Base-by-base conservation (phyloP, 345 rosid genomes). In the Citrus sp. region DNA sequence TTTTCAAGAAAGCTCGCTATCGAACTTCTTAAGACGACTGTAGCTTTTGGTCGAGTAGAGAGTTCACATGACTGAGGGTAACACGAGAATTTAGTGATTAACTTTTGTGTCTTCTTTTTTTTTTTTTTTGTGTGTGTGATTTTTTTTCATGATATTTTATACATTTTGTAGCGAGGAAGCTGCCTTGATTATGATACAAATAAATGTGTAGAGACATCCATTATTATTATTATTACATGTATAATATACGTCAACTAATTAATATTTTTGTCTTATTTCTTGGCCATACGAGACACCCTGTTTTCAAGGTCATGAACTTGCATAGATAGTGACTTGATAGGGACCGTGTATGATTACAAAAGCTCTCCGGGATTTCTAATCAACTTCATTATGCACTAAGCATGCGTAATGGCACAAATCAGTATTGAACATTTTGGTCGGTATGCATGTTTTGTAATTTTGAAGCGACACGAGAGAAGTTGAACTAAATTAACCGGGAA, bases 81-180 rank as follows among this genome's bases (percentile, higher is more conserved):
- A 55, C 89, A 87, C 89, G 85, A 67, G 86, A 74, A 40, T 46
- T 65, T 2, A 71, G 73, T 87, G 89, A 84, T n/a, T 2, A 12
- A 10, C 68, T 56, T 25, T 8, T 64, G n/a, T 34, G 4, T 27
- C 8, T 7, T 30, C 4, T 5, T 9, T 12, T 28, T 1, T 28
- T 62, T 58, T 24, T 35, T 5, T 4, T 34, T 56, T 79, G 42
- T 38, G 4, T 27, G 56, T 35, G 73, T 28, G 49, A 58, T 72
- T 24, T 67, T 58, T 59, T 25, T 12, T 12, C 37, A 30, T 68
- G 67, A 72, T 59, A 16, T 59, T 77, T 76, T 54, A 19, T 35
- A 27, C 14, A 19, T 49, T 55, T 58, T 16, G 21, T 24, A 69
- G 30, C 60, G 3, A 19, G 49, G 24, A 72, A 72, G 65, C 13